Conservation (phyloP, 495 filamentous ascomycete species). For the Acidiella bohemica region DNA sequence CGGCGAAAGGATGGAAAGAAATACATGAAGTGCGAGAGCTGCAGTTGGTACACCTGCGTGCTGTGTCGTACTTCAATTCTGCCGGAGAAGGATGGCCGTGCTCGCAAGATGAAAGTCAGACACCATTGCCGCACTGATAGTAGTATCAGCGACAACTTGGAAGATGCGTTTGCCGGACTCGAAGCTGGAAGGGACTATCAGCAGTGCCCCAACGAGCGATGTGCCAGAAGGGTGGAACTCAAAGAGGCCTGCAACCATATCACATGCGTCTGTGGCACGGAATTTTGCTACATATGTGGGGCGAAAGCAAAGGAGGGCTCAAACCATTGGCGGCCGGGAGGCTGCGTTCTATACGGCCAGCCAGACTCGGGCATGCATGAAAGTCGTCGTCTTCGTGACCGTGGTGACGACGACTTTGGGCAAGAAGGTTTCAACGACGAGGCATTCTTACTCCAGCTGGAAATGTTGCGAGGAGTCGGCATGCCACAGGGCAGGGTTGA, state of each 20-base stretch:
- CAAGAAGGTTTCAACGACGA: too few relatives aligned
- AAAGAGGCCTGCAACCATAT: conserved; percentile 8
- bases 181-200: conserved; percentile 9
- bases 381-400: too few relatives aligned
- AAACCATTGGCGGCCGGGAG: conserved; percentile 2
- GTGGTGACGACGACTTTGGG: too few relatives aligned
- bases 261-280: conserved; percentile 4
- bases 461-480: too few relatives aligned
- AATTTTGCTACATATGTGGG: conserved; percentile 14
- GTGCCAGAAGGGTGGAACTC: conserved; percentile 5
- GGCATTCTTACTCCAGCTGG: too few relatives aligned
- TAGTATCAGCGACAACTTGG: not conserved
- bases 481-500: too few relatives aligned
- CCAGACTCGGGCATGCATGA: too few relatives aligned
- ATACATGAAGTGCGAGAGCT: conserved; percentile 4
- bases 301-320: not conserved
- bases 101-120: not conserved
- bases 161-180: conserved; percentile 7
- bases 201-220: conserved; percentile 4
- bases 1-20: not conserved
- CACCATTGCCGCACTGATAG: conserved; percentile 5
- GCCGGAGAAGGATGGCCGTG: too few relatives aligned
- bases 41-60: conserved; percentile 9
- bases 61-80: not conserved
- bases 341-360: conserved; percentile 1